Conservation (phyloP, 257 asterid species). For the Lavandula angustifolia region DNA sequence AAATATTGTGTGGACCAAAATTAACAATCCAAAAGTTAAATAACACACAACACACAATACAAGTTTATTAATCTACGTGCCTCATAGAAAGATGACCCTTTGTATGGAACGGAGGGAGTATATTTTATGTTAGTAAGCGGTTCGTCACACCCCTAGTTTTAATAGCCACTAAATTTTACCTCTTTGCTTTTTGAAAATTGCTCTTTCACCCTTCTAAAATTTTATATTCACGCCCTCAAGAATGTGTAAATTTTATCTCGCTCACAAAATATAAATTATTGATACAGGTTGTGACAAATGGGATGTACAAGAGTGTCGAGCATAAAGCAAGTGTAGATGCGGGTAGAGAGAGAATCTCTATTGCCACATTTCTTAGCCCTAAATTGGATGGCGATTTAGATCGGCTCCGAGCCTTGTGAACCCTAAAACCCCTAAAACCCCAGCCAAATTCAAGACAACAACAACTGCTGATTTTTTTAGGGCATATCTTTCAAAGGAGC, state of each 20-base stretch:
- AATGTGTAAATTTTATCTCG: no score
- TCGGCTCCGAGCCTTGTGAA: slow-evolving; percentile 47
- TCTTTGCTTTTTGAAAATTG: no score
- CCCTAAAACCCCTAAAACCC: slow-evolving; percentile 35
- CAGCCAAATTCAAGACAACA: slow-evolving; percentile 47
- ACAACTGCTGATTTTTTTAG: slow-evolving; percentile 36
- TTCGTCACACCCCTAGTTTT: background rate
- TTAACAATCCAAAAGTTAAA: no score
- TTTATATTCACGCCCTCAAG: no score
- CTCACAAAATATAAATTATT: no score
- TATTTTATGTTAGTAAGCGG: background rate
- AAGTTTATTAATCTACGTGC: no score
- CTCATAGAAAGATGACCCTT: no score
- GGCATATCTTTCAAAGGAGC: slow-evolving; percentile 39
- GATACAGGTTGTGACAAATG: slow-evolving; percentile 49
- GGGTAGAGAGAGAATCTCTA: slow-evolving; percentile 45
- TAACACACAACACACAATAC: no score
- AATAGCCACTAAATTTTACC: no score
- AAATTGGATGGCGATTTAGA: slow-evolving; percentile 30
- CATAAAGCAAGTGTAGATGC: slow-evolving; percentile 49
- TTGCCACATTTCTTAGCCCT: slow-evolving; percentile 44
- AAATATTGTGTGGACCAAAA: no score
- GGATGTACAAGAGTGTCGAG: slow-evolving; percentile 52
- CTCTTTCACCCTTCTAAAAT: no score
- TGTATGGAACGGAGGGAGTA: no score